Evolutionary conservation across 2,329 filamentous ascomycete species (phyloP).

Genomic region (Aulographum hederae): DNA sequence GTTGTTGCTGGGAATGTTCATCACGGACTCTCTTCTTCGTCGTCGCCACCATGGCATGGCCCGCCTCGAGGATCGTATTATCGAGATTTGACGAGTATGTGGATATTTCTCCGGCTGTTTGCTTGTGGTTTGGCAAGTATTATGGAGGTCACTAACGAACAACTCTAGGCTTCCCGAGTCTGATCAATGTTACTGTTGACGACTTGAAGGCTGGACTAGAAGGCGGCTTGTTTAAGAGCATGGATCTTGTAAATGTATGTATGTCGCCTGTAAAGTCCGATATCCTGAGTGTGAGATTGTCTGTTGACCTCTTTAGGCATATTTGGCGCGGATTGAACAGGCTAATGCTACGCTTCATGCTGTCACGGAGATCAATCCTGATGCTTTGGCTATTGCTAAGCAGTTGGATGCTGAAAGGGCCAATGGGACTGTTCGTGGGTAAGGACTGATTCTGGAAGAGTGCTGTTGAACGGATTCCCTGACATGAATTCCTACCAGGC

Average conservation of each 20-base stretch:
- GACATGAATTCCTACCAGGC: constrained; percentile 3
- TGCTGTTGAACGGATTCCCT: not conserved
- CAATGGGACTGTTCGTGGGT: constrained; percentile 28
- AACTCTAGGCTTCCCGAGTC: constrained; percentile 12
- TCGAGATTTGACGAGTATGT: too few relatives aligned
- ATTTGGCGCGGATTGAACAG: constrained; percentile 30
- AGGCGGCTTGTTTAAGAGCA: constrained; percentile 32
- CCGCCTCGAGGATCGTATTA: too few relatives aligned
- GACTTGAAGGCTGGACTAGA: constrained; percentile 31
- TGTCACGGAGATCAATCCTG: constrained; percentile 37
- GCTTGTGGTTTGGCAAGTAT: too few relatives aligned
- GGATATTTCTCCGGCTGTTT: too few relatives aligned
- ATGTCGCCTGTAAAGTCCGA: too few relatives aligned
- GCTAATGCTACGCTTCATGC: constrained; percentile 33
- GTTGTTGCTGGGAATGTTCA: too few relatives aligned
- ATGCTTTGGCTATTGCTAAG: constrained; percentile 30
- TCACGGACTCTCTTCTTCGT: too few relatives aligned
- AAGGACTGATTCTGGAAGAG: too few relatives aligned
- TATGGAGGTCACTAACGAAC: too few relatives aligned
- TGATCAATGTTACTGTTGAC: constrained; percentile 33
- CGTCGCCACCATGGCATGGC: too few relatives aligned
- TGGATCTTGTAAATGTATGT: constrained; percentile 31
- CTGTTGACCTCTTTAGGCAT: constrained; percentile 20
- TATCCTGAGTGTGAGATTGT: too few relatives aligned
- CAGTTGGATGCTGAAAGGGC: constrained; percentile 29